Evolutionary conservation across 805 yeast genomes (phyloP).

Genomic region (Ogataea chonburiensis): DNA sequence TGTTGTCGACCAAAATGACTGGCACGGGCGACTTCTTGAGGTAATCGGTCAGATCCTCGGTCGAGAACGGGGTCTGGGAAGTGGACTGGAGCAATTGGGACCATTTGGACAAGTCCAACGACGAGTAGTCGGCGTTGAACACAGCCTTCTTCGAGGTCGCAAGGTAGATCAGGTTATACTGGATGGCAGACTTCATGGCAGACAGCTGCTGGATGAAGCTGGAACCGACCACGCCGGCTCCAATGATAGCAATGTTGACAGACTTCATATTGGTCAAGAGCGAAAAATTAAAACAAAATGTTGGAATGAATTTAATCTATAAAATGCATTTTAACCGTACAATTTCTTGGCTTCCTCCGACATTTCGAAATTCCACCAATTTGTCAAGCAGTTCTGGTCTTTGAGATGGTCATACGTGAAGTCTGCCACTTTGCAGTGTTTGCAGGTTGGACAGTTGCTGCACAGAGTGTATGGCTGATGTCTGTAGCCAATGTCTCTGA

Average conservation of each 20-base stretch:
- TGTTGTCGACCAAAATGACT: conserved; percentile 87
- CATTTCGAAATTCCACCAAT: conserved; percentile 58
- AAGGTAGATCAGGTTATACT: conserved; percentile 75
- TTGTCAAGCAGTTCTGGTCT: conserved; percentile 73
- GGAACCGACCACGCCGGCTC: conserved; percentile 95
- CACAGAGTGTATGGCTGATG: conserved; percentile 63
- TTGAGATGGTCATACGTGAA: conserved; percentile 54
- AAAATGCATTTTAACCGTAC: conserved; percentile 18
- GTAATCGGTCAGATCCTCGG: conserved; percentile 58
- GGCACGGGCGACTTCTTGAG: conserved; percentile 70
- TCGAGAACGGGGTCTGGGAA: conserved; percentile 48
- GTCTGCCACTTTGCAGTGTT: conserved; percentile 49
- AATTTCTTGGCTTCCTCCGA: conserved; percentile 23
- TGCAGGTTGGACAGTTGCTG: conserved; percentile 66
- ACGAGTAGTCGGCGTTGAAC: conserved; percentile 64
- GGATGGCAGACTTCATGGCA: conserved; percentile 54
- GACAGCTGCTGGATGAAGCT: conserved; percentile 83
- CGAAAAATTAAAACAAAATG: neutral
- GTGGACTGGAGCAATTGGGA: conserved; percentile 45
- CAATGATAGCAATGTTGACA: conserved; percentile 71
- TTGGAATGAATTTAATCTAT: conserved; percentile 1
- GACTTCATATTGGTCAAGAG: conserved; percentile 21
- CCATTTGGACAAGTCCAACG: conserved; percentile 67
- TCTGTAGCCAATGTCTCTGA: conserved; percentile 76
- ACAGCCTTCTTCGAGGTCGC: conserved; percentile 74